Conservation (phyloP, 2,329 filamentous ascomycete genomes). For the Fusarium falciforme region DNA sequence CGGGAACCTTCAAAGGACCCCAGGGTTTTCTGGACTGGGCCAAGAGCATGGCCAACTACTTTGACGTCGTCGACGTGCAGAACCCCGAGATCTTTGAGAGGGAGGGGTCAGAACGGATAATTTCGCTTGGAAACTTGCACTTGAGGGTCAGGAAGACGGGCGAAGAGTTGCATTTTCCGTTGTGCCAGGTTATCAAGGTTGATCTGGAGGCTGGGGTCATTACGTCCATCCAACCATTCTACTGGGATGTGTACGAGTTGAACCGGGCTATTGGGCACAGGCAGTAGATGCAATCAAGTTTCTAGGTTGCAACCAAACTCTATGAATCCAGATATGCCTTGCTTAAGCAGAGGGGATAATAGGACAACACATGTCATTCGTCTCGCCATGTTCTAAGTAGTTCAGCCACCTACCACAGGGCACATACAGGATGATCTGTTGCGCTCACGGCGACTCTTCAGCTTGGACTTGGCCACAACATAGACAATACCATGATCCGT, state of each 20-base stretch:
- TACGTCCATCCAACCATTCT: constrained; percentile 47
- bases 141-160: constrained; percentile 47
- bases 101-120: constrained; percentile 42
- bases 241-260: constrained; percentile 49
- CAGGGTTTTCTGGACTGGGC: constrained; percentile 48
- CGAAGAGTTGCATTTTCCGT: constrained; percentile 43
- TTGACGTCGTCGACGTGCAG: constrained; percentile 46
- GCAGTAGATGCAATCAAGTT: background rate
- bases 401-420: background rate
- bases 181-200: constrained; percentile 48
- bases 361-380: background rate
- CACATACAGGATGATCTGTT: background rate
- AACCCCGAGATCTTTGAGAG: constrained; percentile 47
- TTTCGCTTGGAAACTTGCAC: constrained; percentile 43
- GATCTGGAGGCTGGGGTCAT: constrained; percentile 48
- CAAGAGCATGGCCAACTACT: constrained; percentile 43
- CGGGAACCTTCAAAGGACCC: constrained; percentile 46
- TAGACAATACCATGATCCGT: background rate
- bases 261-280: constrained; percentile 37
- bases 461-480: background rate
- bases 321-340: no score
- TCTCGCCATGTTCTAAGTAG: background rate
- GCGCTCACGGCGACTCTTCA: background rate
- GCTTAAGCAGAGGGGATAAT: background rate
- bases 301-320: background rate